Percentiles rank a stretch among this genome's conserved stretches.
These are phyloP conservation scores for Paramecium biaurelia DNA, from an alignment of 73 alveolate species.

Conservation along the genomic window DNA sequence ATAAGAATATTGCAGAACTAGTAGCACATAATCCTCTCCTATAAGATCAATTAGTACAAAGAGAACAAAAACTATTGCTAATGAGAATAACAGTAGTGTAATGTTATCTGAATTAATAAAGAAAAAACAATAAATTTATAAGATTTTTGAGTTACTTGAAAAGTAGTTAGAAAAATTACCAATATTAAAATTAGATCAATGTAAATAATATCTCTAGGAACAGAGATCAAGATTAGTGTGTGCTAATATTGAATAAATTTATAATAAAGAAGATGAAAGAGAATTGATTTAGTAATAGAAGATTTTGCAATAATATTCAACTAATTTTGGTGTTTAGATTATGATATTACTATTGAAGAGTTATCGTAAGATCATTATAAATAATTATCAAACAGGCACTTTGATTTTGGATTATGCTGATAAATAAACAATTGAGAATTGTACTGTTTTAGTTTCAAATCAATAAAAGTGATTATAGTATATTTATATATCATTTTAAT, in stretches of 20 bases:
- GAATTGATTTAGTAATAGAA: neutral
- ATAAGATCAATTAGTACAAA: neutral
- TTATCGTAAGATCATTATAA: neutral
- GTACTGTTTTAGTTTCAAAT: neutral
- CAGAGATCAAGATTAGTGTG: constrained; percentile 1
- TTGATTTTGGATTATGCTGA: neutral
- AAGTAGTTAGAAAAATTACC: neutral
- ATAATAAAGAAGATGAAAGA: constrained; percentile 9
- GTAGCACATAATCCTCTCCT: constrained; percentile 15
- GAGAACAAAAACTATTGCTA: neutral
- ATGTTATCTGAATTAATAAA: neutral
- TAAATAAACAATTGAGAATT: constrained; percentile 18
- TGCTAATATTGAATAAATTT: constrained; percentile 14
- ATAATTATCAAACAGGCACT: constrained; percentile 5
- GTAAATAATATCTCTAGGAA: neutral
- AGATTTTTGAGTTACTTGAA: neutral
- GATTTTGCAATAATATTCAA: neutral
- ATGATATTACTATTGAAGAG: neutral
- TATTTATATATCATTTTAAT: neutral
- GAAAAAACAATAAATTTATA: neutral
- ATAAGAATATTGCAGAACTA: neutral
- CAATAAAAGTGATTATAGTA: neutral
- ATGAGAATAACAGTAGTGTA: neutral
- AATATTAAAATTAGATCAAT: neutral
- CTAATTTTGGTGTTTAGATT: neutral